Base-by-base conservation (phyloP, 768 basidiomycete genomes). In the Suillus occidentalis region DNA sequence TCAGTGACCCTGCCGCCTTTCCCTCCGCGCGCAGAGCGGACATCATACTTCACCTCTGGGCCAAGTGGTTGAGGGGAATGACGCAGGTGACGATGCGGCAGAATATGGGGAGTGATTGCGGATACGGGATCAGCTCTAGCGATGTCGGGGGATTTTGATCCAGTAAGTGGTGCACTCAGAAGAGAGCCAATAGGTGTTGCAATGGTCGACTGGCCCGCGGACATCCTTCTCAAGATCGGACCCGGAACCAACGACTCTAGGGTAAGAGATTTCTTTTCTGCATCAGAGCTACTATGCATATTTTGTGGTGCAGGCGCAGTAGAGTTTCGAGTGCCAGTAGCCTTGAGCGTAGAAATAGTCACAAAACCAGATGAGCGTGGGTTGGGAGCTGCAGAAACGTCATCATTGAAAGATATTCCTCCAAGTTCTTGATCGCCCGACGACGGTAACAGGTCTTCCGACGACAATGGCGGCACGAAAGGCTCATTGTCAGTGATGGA, bases 311-410 rank as follows among this genome's bases (percentile, higher is more conserved):
- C 37, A 40, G 50, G 31, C 40, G 39, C 50, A 43, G 65, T 59
- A 28, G 63, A 42, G 10, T 49, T 62, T 40, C 59, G 62, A 39
- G 34, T 22, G 61, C 42, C n/a, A 37, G 45, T 53, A 14, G 58
- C 76, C 61, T 83, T 84, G 58, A 85, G 79, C 0, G 85, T 84
- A 6, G 83, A 81, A 14, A 91, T 84, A 0, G 90, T 86, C 22
- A 91, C 81, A 69, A 92, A 92, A 1, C 90, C 91, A 60, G 89
- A 91, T 2, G 90, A 92, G 3, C 90, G 86, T 34, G 89, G 89
- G 72, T 91, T 88, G 0, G 90, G 89, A 0, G 79, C 74, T 10
- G 80, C 75, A 36, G 78, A 77, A 49, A 73, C 65, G 37, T 70
- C 68, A 55, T 67, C 69, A 58, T 70, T 68, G 63, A 14, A 59